Evolutionary conservation across 1,284 basidiomycete genomes (phyloP), one percentile per base, ranked within the genome.

Genomic region (Ceratobasidium theobromae): DNA sequence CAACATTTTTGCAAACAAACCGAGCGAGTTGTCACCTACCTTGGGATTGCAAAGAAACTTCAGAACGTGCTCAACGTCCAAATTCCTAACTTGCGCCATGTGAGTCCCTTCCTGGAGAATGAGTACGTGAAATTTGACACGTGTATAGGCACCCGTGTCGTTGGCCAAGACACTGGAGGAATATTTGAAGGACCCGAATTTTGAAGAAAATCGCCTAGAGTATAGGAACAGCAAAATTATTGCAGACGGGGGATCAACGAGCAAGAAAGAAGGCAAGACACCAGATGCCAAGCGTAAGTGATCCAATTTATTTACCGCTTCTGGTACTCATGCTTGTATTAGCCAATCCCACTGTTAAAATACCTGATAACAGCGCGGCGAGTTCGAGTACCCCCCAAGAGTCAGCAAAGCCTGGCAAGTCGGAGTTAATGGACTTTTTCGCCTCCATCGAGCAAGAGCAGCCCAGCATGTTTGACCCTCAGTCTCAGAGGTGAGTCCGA

Each of bases 1-100:
- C 91, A 93, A 68, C 86, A 89, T 69, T 99, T 99, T 77, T 97
- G 95, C 78, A 87, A 86, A 68, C 94, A 99, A 76, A 95, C 96
- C 0, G 95, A 98, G 74, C 83, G 83, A 57, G 95, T 98, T 1
- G 93, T 98, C 3, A 95, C 98, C 73, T 99, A 89, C 74, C 84
- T 99, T 23, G 87, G 87, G n/a, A 87, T 96, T 30, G 94, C 96
- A 5, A 90, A 87, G 77, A 95, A 96, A 75, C 80, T 98, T 41
- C 90, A 97, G 74, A 93, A 95, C 74, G 79, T 98, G 25, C 80
- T 98, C 68, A 96, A 96, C 72, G 89, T 99, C 12, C 86, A 93
- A 1, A 90, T 99, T 60, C 97, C 97, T 0, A 95, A 93, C 73
- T 79, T 99, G 69, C 93, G 93, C 77, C 95, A 98, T 78, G 92